Evolutionary conservation across 1,284 basidiomycete genomes (phyloP), one percentile per base, ranked within the genome.

Genomic region (Ganoderma resinaceum): DNA sequence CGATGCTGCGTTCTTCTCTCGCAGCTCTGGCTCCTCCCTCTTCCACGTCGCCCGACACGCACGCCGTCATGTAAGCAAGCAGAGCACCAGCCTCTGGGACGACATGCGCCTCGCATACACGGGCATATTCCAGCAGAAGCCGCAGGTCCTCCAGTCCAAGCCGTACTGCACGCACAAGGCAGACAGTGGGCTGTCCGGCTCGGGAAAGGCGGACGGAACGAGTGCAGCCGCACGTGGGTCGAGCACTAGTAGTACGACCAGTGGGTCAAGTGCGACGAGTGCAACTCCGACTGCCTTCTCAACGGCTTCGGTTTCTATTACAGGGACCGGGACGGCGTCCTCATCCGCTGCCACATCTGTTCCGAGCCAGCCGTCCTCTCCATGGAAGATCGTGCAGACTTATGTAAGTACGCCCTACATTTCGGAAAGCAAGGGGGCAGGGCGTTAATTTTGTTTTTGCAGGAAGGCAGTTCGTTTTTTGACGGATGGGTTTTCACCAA

Each of bases 401-500:
- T 77, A 76, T 29, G 77, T 79, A 58, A 61, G 78, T 77, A 3
- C 29, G 20, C 42, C 29, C 5, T 31, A 55, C 8, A 4, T 26
- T 20, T 18, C 43, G 46, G 33, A 2, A 16, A 26, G 37, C 23
- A 8, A 43, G 11, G 12, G n/a, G 26, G 20, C 38, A 6, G 9
- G 33, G 29, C 49, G 58, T 58, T 31, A 61, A 38, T 3, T n/a
- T 9, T 16, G 4, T 23, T 37, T 37, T 43, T 69, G 33, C 72
- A 91, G 89, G 78, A 85, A 70, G 92, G 92, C 16, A 81, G 80
- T 62, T 82, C 82, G 58, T 97, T 96, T 83, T 97, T 96, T 74
- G 82, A 92, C 76, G 89, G 89, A 63, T 97, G 92, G 92, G 77
- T 86, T 73, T 97, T 96, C 80, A 94, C 87, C 80, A 86, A 84